Evolutionary conservation across 805 yeast genomes (phyloP), one percentile per base, ranked within the genome.

Genomic region (Yamadazyma ubonensis): DNA sequence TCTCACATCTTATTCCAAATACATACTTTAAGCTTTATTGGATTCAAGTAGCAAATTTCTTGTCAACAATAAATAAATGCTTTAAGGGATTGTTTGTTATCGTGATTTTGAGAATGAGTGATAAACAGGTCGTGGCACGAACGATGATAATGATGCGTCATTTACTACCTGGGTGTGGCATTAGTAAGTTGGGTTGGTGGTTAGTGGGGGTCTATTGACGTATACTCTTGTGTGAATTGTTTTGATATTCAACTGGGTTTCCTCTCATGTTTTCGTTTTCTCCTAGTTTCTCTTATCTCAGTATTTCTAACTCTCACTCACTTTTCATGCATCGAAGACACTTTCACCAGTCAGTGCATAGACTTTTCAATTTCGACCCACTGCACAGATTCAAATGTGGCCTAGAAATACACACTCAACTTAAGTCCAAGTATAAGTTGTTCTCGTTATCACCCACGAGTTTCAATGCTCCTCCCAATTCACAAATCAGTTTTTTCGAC

Each of bases 361-460:
- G 18, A n/a, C 30, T 19, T 17, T 38, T 38, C 23, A n/a, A 27
- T 14, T 39, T 32, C 11, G 42, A 42, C 23, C 41, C 46, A 2
- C 22, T 21, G n/a, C 42, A 42, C 23, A 23, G 35, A 38, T 53
- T 91, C 48, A 86, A 81, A 55, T 85, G 96, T 55, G 99, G 99
- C 0, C 65, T 93, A 25, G 99, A 93, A 59, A 85, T 93, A 30
- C 99, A 93, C 58, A 84, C 97, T 1, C 99, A 93, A 59, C 66
- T 93, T 39, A 73, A 76, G 47, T 86, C 97, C 0, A 55, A 61
- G 26, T 67, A 75, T 39, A 93, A 93, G 59, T 76, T 93, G 19
- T 93, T 93, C 50, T 85, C 96, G 3, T 51, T 70, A 2, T 75
- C 90, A 1, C 61, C 61, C 2, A 50, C 59, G 5, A 46, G 51